A percentile compares a stretch with the other conserved stretches of the same genome.
phyloP scores from a whole-genome alignment of 1,284 basidiomycete species.

The Spongispora temasekensis region DNA sequence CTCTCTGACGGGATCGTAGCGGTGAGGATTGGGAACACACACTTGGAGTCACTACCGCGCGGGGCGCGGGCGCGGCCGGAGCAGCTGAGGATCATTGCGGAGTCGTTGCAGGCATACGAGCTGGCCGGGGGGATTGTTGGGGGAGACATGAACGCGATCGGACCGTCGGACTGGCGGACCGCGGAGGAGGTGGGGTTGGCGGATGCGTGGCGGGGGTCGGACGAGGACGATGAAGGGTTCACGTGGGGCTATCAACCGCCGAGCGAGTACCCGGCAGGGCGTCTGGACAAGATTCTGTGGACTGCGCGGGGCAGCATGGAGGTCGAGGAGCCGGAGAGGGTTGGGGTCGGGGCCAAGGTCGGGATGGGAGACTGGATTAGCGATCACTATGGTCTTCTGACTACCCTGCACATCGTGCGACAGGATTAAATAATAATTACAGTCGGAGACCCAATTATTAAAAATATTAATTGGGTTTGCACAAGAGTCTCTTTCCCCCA shows the following conservation, averaged over 20 bases:
- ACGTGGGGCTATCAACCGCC: constrained; percentile 71
- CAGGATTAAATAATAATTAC: too few relatives aligned
- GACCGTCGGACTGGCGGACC: constrained; percentile 43
- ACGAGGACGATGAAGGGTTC: constrained; percentile 43
- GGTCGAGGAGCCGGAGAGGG: constrained; percentile 50
- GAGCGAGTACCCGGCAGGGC: constrained; percentile 43
- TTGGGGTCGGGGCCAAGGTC: constrained; percentile 55
- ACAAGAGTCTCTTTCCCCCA: background rate
- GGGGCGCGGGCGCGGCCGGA: constrained; percentile 47
- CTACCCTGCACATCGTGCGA: constrained; percentile 42
- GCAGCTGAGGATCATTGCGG: constrained; percentile 54
- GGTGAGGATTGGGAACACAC: constrained; percentile 65
- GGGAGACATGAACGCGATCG: constrained; percentile 73
- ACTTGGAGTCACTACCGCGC: constrained; percentile 59
- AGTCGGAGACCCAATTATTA: constrained; percentile 4
- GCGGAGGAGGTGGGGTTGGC: constrained; percentile 46
- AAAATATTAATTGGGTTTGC: too few relatives aligned
- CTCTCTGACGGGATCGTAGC: constrained; percentile 40
- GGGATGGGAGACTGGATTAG: constrained; percentile 52
- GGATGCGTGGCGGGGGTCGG: constrained; percentile 54
- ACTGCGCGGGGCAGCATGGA: constrained; percentile 45
- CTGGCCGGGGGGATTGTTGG: constrained; percentile 59
- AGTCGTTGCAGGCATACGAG: constrained; percentile 45
- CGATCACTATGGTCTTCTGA: constrained; percentile 64
- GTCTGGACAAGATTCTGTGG: constrained; percentile 69